Evolutionary conservation across 352 stramenopile species (phyloP), one percentile per base, ranked within the genome.

Genomic region (Blastocystis sp.): DNA sequence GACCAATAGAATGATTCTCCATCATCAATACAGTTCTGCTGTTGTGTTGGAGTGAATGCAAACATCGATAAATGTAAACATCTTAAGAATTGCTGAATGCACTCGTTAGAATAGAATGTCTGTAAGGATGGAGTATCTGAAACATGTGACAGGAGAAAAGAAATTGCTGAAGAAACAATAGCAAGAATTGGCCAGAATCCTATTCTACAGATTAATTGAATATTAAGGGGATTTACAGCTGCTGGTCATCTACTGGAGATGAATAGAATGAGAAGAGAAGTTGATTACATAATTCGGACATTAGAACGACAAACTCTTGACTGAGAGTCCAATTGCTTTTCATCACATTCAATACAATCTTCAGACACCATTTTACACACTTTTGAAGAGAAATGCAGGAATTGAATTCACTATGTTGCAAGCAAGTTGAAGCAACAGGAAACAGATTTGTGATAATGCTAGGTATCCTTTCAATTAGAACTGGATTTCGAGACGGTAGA

Each of bases 31-130:
- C 56, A 62, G 3, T 62, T 3, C 15, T 62, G 56, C 3, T 22
- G 48, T n/a, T 54, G 48, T 17, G 27, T 33, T 27, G 22, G 73
- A 64, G 27, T 19, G 1, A 84, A 57, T n/a, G 73, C 53, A 42
- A 84, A 69, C 48, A 84, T 64, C 5, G 30, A 60, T n/a, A 22
- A 30, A 22, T 84, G 73, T n/a, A 84, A 24, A 37, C 73, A 84
- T 37, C 27, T 5, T 30, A 84, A 56, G n/a, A 84, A 48, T 15
- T 51, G 22, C 5, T 35, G 7, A n/a, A 84, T 30, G 2, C 42
- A 42, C 1, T 51, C 53, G 13, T 30, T 4, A 3, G 48, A 35
- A 48, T 66, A 84, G 73, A 66, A 69, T 37, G 42, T 17, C 19
- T 42, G 51, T 30, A 84, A 56, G n/a, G 27, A 5, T 35, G 73